Evolutionary conservation across 345 rosid genomes (phyloP), one percentile per base, ranked within the genome.

Genomic region (Acer saccharum): DNA sequence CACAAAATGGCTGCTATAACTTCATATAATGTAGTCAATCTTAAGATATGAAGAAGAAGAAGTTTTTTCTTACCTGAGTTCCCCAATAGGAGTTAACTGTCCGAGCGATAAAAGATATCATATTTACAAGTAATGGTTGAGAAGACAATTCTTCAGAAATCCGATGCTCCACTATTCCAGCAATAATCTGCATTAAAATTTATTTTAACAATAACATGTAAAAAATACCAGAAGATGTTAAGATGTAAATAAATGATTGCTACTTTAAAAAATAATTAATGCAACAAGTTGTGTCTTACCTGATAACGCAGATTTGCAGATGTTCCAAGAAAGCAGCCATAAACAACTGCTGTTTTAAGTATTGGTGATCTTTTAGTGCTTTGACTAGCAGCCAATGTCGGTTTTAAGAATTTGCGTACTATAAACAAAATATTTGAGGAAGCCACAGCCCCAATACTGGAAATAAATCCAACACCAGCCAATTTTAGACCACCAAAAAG

Each of bases 221-320:
- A 25, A 61, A 44, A 43, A 25, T 35, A 27, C 35, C 76, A 60
- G 18, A 35, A 10, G 10, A 39, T 17, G 61, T 62, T 27, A 74
- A 23, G 41, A 63, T 44, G 60, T 25, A 48, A 63, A 74, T 18
- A 14, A 7, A 64, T 10, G 46, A 35, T n/a, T 48, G 27, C 70
- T 10, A 46, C 10, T 50, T 25, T 60, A 6, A 54, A 62, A 60
- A 52, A 39, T 29, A 64, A 69, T 70, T 63, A 16, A 68, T 62
- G 54, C 70, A 77, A 65, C 63, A 52, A 12, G 16, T 35, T 71
- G 3, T 21, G 48, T 79, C 61, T 52, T 76, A 95, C 98, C 98
- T 95, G 98, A 84, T 90, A 95, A 60, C 98, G 94, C 65, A 95
- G 86, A 88, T 93, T 95, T 74, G 98, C 93, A 72, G 97, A 93